Evolutionary conservation across 208 protist genomes (phyloP), one percentile per base, ranked within the genome.

Genomic region (Trichomonas tenax): DNA sequence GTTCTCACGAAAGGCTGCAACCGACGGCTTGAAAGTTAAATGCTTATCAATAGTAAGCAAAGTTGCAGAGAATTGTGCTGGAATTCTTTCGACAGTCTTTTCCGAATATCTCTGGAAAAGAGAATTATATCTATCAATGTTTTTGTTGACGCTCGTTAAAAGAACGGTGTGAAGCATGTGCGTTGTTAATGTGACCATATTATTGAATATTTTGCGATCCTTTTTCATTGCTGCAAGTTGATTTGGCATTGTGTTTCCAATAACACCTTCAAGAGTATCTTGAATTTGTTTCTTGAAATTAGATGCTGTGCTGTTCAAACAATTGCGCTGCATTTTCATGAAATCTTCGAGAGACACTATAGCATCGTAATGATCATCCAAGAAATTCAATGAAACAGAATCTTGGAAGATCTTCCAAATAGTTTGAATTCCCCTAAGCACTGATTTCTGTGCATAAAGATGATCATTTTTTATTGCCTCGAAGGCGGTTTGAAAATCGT

Each of bases 341-440:
- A 93, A 93, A n/a, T 93, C 86, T 38, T 93, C 44, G n/a, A 93
- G 45, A 10, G 86, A 31, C 0, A 93, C 41, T 38, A 93, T 51
- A 49, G 44, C 11, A 51, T 93, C 31, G 36, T 58, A 93, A 8
- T 40, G 40, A 36, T 93, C 44, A 21, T 17, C 17, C 26, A 93
- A 51, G 46, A 93, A 41, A 38, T 41, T 51, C 3, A 93, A 38
- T 10, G 86, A 93, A 31, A n/a, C 40, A 26, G 86, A 93, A 51
- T 93, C 86, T 51, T 93, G 86, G 17, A 93, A 93, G n/a, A 93
- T 93, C 26, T 38, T 58, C 86, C 86, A 93, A 36, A 93, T 93
- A 4, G 86, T 58, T n/a, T n/a, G 36, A 31, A 93, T 41, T 4
- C 86, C 86, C 38, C 44, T 34, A 2, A 93, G 15, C 0, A 93